Base-by-base conservation (phyloP, 2,329 filamentous ascomycete genomes). In the Fusarium sp. region DNA sequence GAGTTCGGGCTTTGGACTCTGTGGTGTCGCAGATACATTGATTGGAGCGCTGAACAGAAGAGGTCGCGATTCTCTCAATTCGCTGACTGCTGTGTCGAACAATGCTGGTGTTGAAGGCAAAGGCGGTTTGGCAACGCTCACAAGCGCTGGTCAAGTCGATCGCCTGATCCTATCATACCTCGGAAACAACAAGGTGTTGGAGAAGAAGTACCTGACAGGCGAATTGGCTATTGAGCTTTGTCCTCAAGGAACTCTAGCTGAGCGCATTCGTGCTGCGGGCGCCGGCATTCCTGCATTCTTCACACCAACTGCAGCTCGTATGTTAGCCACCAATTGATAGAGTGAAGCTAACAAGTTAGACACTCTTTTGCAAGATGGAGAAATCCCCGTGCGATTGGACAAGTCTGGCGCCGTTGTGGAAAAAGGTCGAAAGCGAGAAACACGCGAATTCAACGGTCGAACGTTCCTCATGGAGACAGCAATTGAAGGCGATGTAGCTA, bases 251-350 rank as follows among this genome's bases (percentile, higher is more conserved):
- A 93, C 92, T 1, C 85, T 94, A 58, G 92, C 92, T 0, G 92
- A 94, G 84, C 87, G 92, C 73, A 88, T 94, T 76, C 86, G 92
- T 46, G 92, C 92, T 11, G 93, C 90, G 2, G 93, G 93, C 8
- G 91, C 92, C 30, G 93, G 93, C 13, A 94, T 95, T 57, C 93
- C 93, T 3, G 93, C 93, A 1, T 95, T 96, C 80, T 96, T 91
- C 78, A 95, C 94, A 0, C 91, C 93, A 1, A 94, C 93, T 1
- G 93, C 90, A 63, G 89, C 89, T 42, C 87, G 89, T 90, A 84
- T 78, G 86, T 86, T 9, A 3, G 11, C 10, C 16, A 3, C 4
- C 30, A 1, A 13, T 6, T 25, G 28, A 23, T 13, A 2, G 28
- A n/a, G 19, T 15, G 7, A 59, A 50, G 32, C 72, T 76, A 53